Conservation (phyloP, 2,329 filamentous ascomycete species). For the Penicillium sp. region DNA sequence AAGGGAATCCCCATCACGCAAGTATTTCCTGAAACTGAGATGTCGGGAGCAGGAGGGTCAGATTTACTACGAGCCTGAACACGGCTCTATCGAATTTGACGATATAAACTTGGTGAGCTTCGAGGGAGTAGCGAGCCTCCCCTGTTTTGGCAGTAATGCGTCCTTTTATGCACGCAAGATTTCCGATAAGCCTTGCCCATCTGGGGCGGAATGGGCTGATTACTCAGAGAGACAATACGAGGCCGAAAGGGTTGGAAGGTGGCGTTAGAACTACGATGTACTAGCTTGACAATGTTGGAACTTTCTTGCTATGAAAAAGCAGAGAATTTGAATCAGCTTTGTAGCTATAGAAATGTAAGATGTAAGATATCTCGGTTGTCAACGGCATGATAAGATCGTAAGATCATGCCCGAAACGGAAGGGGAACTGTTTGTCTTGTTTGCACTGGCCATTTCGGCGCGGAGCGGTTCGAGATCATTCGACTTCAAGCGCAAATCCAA, state of each 20-base stretch:
- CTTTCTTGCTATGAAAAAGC: too few species aligned
- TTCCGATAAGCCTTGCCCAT: neutral
- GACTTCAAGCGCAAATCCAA: constrained; percentile 19
- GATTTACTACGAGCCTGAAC: neutral
- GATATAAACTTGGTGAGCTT: neutral
- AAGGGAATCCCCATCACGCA: neutral
- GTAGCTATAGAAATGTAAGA: neutral
- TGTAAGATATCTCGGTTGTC: neutral
- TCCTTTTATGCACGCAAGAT: neutral
- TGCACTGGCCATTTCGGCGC: constrained; percentile 26
- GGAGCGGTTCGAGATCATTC: constrained; percentile 18
- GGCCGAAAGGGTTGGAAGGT: neutral
- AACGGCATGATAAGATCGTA: neutral
- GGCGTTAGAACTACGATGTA: neutral
- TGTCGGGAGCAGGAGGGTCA: neutral
- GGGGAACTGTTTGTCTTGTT: constrained; percentile 32
- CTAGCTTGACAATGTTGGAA: neutral
- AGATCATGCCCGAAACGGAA: neutral
- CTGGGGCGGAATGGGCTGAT: neutral
- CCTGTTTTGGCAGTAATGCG: neutral
- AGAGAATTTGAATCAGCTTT: neutral
- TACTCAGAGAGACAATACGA: neutral
- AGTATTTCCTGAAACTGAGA: neutral
- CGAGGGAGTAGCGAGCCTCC: neutral
- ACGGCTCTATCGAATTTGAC: neutral